phyloP scores from a whole-genome alignment of 1,139 yeast genomes.

The Pichia sp. region DNA sequence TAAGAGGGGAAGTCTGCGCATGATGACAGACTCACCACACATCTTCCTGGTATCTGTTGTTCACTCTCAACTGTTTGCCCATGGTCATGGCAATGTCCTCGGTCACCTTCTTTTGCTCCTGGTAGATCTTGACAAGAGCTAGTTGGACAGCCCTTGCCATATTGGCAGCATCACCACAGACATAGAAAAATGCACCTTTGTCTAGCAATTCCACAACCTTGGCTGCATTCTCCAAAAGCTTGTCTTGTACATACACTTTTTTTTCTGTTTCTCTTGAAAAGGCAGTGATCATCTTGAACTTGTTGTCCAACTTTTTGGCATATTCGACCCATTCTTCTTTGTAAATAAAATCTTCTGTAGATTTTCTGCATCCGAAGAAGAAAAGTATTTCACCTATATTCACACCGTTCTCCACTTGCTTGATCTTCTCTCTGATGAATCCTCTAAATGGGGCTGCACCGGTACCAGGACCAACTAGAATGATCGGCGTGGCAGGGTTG shows the following conservation, averaged over 20 bases:
- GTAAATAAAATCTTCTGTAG: constrained; percentile 73
- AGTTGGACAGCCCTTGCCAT: constrained; percentile 97
- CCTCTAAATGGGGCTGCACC: constrained; percentile 99
- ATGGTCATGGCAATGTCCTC: constrained; percentile 71
- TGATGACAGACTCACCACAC: constrained; percentile 64
- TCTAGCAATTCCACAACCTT: constrained; percentile 56
- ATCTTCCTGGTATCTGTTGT: constrained; percentile 93
- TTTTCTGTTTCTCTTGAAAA: constrained; percentile 70
- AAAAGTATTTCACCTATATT: constrained; percentile 67
- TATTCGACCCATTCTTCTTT: constrained; percentile 81
- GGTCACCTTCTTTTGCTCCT: constrained; percentile 49
- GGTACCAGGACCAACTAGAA: constrained; percentile 96
- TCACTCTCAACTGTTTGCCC: constrained; percentile 74
- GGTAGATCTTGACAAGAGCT: constrained; percentile 60
- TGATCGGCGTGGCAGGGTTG: constrained; percentile 76
- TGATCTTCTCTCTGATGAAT: constrained; percentile 77
- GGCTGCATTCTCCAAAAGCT: constrained; percentile 53
- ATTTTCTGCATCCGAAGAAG: constrained; percentile 82
- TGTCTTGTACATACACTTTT: constrained; percentile 88
- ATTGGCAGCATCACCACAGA: constrained; percentile 93
- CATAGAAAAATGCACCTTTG: constrained; percentile 81
- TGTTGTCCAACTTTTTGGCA: constrained; percentile 56
- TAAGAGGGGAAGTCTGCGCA: background rate
- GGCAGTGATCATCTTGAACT: constrained; percentile 73
- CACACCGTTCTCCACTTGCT: constrained; percentile 45